phyloP scores from a whole-genome alignment of 768 basidiomycete species.

The Stropharia rugosoannulata region DNA sequence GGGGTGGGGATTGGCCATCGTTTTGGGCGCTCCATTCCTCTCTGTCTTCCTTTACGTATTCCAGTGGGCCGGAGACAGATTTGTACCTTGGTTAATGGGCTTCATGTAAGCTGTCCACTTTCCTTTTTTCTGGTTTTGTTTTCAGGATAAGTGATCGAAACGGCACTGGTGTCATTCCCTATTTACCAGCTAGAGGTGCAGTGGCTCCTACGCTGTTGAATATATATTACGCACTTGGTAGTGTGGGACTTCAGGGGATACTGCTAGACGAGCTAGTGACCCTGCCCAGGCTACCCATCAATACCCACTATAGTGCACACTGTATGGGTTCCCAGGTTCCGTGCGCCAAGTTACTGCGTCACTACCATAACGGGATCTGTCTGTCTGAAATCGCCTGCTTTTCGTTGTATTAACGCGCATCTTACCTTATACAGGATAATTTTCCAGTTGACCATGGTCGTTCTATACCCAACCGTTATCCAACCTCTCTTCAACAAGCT shows the following conservation, averaged over 20 bases:
- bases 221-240: too few species aligned
- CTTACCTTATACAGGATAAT: conserved; percentile 47
- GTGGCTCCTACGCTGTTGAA: too few species aligned
- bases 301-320: too few species aligned
- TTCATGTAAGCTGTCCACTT: conserved; percentile 67
- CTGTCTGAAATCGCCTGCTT: neutral
- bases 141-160: too few species aligned
- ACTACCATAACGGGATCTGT: too few species aligned
- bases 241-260: too few species aligned
- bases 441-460: conserved; percentile 83
- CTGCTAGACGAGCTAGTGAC: too few species aligned
- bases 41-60: conserved; percentile 87
- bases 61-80: conserved; percentile 90
- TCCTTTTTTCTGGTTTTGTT: neutral
- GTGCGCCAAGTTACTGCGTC: too few species aligned
- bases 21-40: conserved; percentile 82
- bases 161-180: too few species aligned
- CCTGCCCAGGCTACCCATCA: too few species aligned
- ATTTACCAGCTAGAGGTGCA: too few species aligned
- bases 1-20: conserved; percentile 67
- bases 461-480: conserved; percentile 83
- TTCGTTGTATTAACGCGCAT: neutral
- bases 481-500: conserved; percentile 98
- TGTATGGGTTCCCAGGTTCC: too few species aligned
- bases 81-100: conserved; percentile 91